Evolutionary conservation across 108 stramenopile genomes (phyloP).

Genomic region (Pseudonitzschia pungens): DNA sequence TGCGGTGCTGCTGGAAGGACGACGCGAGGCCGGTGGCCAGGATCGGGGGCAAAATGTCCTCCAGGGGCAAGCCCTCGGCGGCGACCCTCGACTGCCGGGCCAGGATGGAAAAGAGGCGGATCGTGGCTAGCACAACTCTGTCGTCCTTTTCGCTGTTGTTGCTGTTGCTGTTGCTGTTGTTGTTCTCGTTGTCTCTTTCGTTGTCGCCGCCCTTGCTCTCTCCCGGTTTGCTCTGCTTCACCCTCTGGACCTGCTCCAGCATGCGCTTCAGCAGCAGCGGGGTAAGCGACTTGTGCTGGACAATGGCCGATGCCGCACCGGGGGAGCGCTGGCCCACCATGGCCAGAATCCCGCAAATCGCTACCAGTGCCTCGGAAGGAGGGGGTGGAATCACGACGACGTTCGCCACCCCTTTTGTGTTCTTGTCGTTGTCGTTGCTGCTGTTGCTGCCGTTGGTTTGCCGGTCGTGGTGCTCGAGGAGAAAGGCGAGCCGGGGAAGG

Average conservation of each 20-base stretch:
- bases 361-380: conserved; percentile 42
- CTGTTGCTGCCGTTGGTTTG: too few relatives aligned
- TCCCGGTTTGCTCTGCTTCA: too few relatives aligned
- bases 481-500: conserved; percentile 69
- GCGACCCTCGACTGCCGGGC: conserved; percentile 79
- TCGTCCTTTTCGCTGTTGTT: neutral
- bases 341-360: conserved; percentile 70
- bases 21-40: conserved; percentile 28
- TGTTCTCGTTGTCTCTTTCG: neutral
- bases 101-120: conserved; percentile 56
- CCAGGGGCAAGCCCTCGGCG: conserved; percentile 36
- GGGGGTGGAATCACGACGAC: too few relatives aligned
- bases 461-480: conserved; percentile 41
- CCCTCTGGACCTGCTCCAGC: conserved; percentile 10
- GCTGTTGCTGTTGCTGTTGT: neutral
- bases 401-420: neutral
- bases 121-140: conserved; percentile 35
- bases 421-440: too few relatives aligned
- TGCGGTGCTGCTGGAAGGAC: conserved; percentile 29
- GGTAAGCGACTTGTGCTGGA: conserved; percentile 60
- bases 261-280: conserved; percentile 17
- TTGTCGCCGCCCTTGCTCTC: neutral
- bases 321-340: conserved; percentile 79
- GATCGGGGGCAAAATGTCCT: conserved; percentile 37
- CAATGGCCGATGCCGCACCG: conserved; percentile 82